Base-by-base conservation (phyloP, 805 yeast genomes). In the Yamadazyma sp. region DNA sequence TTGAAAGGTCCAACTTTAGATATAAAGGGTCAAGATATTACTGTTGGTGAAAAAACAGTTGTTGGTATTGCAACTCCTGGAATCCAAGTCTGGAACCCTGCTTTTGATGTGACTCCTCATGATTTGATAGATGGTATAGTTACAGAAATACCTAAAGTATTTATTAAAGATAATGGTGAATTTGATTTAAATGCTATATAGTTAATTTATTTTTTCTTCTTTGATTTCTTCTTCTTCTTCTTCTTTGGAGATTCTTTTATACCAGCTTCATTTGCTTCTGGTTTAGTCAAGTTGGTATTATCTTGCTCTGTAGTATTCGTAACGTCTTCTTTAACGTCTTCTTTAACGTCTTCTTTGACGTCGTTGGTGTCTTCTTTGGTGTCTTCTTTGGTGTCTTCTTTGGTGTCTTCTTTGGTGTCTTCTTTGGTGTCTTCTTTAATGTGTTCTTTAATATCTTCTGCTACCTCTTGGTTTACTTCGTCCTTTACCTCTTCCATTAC, bases 21-120 rank as follows among this genome's bases (percentile, higher is more conserved):
- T 6, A 42, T 45, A 31, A 61, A 24, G 56, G 30, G 52, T 35
- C 47, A 63, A 32, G 30, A 15, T 12, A n/a, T 8, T 5, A 15
- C n/a, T 7, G 40, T 59, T 37, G 64, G 70, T 37, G 55, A 60
- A 28, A 52, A 66, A 39, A 20, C 73, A 1, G 78, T 78, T 13
- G 83, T 88, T 10, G 83, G 85, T 25, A 74, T 83, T 39, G 96
- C 96, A 1, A 93, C 98, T 3, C 83, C 84, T 2, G 84, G 82
- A 0, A 82, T 89, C 21, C 64, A 71, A 4, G 96, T 88, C 2
- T 91, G 97, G 97, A 93, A 93, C 52, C 98, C 98, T 1, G 83
- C 97, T 0, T 91, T 91, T 52, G 98, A 91, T 53, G 87, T 93
- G 11, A 87, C 98, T 3, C 96, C 96, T 0, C 80, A 81, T 49